Evolutionary conservation across 768 basidiomycete genomes (phyloP).

Genomic region (Kondoa subrosea): DNA sequence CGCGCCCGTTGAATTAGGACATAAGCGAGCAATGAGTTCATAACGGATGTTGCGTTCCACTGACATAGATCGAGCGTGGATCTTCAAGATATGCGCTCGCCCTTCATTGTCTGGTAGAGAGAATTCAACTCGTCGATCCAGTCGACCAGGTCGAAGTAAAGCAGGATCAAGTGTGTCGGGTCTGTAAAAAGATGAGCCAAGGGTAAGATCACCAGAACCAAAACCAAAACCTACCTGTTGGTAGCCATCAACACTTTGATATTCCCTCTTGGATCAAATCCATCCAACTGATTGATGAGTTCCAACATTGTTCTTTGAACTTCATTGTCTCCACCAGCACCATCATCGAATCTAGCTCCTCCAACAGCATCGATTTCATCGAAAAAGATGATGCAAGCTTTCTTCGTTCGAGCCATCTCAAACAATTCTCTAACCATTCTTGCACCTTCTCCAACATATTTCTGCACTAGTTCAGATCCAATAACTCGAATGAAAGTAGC

Average conservation of each 20-base stretch:
- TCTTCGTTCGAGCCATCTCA: slow-evolving; percentile 97
- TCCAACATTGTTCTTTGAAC: slow-evolving; percentile 99
- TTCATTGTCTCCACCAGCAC: slow-evolving; percentile 96
- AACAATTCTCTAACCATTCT: slow-evolving; percentile 97
- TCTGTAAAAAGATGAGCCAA: slow-evolving; percentile 35
- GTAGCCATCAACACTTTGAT: slow-evolving; percentile 99
- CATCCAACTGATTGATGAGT: slow-evolving; percentile 88
- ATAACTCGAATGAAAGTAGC: slow-evolving; percentile 99
- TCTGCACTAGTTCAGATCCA: slow-evolving; percentile 97
- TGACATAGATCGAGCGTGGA: slow-evolving; percentile 66
- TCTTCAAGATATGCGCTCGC: slow-evolving; percentile 85
- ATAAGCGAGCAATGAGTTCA: slow-evolving; percentile 87
- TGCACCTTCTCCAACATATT: slow-evolving; percentile 97
- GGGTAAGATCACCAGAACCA: not conserved
- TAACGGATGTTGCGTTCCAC: slow-evolving; percentile 93
- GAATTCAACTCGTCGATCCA: slow-evolving; percentile 96
- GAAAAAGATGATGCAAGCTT: slow-evolving; percentile 99
- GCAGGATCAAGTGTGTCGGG: slow-evolving; percentile 98
- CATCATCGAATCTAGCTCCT: slow-evolving; percentile 94
- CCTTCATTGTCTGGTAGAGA: slow-evolving; percentile 87
- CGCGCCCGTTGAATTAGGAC: slow-evolving; percentile 97
- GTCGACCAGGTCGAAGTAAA: slow-evolving; percentile 78
- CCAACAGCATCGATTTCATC: slow-evolving; percentile 98
- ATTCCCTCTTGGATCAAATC: slow-evolving; percentile 96
- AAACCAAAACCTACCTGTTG: slow-evolving; percentile 49